phyloP scores from a whole-genome alignment of 306 rosid species.

The Hylodesmum podocarpum region DNA sequence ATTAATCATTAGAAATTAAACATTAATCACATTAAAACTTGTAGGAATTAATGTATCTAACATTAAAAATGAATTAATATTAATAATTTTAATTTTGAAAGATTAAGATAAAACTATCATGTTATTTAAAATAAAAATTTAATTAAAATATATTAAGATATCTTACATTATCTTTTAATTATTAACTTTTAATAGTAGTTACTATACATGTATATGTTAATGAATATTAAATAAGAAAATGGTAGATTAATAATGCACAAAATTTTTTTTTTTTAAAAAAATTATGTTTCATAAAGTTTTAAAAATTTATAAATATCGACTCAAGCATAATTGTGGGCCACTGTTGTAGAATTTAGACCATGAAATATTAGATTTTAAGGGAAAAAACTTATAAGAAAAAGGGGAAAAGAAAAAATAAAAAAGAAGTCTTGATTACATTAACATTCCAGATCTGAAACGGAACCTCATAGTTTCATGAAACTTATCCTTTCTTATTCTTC shows the following conservation, averaged over 20 bases:
- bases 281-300: background rate
- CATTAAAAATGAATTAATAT: too few species aligned
- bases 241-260: background rate
- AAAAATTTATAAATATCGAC: background rate
- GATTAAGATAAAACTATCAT: too few species aligned
- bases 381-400: background rate
- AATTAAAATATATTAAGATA: too few species aligned
- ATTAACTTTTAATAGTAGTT: too few species aligned
- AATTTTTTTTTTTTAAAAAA: background rate
- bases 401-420: background rate
- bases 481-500: background rate
- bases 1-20: too few species aligned
- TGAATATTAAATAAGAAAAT: too few species aligned
- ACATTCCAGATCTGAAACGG: slow-evolving; percentile 36
- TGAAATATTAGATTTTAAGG: background rate
- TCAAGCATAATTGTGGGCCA: background rate
- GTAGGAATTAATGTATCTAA: too few species aligned
- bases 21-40: too few species aligned
- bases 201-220: too few species aligned
- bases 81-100: too few species aligned
- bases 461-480: background rate
- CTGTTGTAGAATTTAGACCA: background rate
- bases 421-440: background rate
- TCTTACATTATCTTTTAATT: too few species aligned
- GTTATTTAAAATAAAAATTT: too few species aligned